phyloP scores from a whole-genome alignment of 495 filamentous ascomycete species.

The Cercophora newfieldiana region DNA sequence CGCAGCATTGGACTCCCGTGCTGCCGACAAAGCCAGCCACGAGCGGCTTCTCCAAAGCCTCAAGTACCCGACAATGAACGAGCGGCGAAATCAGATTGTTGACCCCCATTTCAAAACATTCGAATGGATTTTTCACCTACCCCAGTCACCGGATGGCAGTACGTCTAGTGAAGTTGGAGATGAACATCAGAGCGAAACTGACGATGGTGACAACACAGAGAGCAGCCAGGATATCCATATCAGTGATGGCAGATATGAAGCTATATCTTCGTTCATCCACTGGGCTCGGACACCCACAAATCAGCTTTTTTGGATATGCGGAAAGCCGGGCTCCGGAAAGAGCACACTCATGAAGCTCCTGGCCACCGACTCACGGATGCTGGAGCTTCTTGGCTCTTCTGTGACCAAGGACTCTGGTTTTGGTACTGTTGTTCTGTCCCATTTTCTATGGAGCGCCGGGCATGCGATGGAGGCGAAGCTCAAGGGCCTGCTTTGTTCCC shows the following conservation, averaged over 20 bases:
- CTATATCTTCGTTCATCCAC: background rate
- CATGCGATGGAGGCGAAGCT: slow-evolving; percentile 11
- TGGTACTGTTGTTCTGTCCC: background rate
- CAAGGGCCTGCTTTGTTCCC: slow-evolving; percentile 18
- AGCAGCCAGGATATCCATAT: no score
- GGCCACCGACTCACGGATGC: background rate
- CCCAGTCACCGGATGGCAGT: background rate
- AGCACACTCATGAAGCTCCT: slow-evolving; percentile 22
- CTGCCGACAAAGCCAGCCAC: background rate
- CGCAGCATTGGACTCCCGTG: background rate
- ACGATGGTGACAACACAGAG: background rate
- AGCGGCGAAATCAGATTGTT: slow-evolving; percentile 10
- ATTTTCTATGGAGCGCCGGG: slow-evolving; percentile 18
- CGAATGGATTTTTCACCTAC: slow-evolving; percentile 6
- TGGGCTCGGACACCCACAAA: background rate
- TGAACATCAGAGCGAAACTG: background rate
- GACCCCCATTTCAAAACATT: slow-evolving; percentile 7
- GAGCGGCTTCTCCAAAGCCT: slow-evolving; percentile 13
- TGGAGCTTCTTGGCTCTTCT: background rate
- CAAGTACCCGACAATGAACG: slow-evolving; percentile 16
- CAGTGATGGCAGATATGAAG: no score
- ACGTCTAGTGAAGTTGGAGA: background rate
- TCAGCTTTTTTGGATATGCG: slow-evolving; percentile 13
- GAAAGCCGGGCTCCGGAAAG: slow-evolving; percentile 22
- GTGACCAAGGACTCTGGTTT: background rate